Base-by-base conservation (phyloP, 2,329 filamentous ascomycete species). In the Sporothrix euskadiensis region DNA sequence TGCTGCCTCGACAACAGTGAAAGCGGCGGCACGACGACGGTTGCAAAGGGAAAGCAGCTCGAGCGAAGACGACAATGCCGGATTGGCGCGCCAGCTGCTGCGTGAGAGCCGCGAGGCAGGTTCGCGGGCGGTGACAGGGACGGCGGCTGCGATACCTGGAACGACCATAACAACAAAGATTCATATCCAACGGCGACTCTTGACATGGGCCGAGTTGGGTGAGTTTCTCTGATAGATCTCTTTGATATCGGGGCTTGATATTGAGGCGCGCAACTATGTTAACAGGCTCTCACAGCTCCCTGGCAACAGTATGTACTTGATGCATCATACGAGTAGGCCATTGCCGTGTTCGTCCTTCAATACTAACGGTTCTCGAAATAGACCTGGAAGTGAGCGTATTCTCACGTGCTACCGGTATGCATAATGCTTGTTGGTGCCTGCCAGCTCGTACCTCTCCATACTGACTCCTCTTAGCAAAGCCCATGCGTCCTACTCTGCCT, bases 401-500 rank as follows among this genome's bases (percentile, higher is more conserved):
- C 70, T 65, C 44, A 71, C 70, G 1, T 44, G 70, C 4, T 71
- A 71, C 30, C 57, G 70, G 70, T 54, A n/a, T 19, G 57, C 30
- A 1, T 39, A 1, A 2, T 30, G 14, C 7, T n/a, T 19, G 26
- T 26, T 26, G 26, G 26, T 26, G 2, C 26, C 26, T 26, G 26
- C 26, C 26, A 26, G 26, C 32, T 41, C 10, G 3, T 3, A 4
- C 4, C 41, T 26, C 8, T 26, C 7, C 59, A 4, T 54, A 54
- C 47, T 52, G 30, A 66, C 44, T 1, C 8, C 5, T 47, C 47
- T 14, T 52, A 80, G 80, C 35, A 70, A 73, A 49, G 77, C 77
- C 26, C 77, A 76, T n/a, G 75, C 73, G 35, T 79, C 78, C 5
- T 68, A 80, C 3, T 49, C 10, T 26, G 76, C 76, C 10, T 80